A percentile compares a stretch with the other conserved stretches of the same genome.
phyloP scores from a whole-genome alignment of 78 protist genomes.

The Speleostelium caveatum region DNA sequence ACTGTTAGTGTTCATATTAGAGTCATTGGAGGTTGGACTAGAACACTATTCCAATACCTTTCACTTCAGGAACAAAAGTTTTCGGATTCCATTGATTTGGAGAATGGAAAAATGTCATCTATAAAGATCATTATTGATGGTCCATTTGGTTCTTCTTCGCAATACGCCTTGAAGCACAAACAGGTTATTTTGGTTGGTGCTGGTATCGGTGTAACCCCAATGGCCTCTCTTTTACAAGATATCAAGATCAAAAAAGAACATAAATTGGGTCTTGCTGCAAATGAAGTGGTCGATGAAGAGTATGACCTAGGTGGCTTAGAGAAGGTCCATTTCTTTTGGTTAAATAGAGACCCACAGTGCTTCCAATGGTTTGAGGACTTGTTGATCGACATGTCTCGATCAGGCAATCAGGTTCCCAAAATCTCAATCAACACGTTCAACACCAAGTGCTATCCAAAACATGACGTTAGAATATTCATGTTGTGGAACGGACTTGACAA shows the following conservation, averaged over 20 bases:
- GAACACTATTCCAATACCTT: constrained; percentile 6
- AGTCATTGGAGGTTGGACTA: constrained; percentile 80
- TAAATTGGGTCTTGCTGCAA: not conserved
- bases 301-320: constrained; percentile 34
- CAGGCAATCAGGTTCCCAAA: constrained; percentile 21
- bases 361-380: constrained; percentile 85
- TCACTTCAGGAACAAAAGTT: not conserved
- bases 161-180: constrained; percentile 62
- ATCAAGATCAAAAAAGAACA: constrained; percentile 30
- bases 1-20: constrained; percentile 86
- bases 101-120: not conserved
- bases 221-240: constrained; percentile 37
- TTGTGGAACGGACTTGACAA: constrained; percentile 52
- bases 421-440: constrained; percentile 34
- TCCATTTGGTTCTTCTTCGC: constrained; percentile 85
- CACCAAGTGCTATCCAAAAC: constrained; percentile 31
- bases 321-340: constrained; percentile 86
- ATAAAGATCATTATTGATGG: constrained; percentile 87
- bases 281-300: not conserved
- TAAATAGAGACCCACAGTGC: constrained; percentile 69
- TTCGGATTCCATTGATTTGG: not conserved
- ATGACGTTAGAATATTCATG: constrained; percentile 36
- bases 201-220: constrained; percentile 88
- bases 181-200: constrained; percentile 84
- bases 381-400: constrained; percentile 22